Conservation (phyloP, 108 stramenopile genomes). For the Licmophora abbreviata region DNA sequence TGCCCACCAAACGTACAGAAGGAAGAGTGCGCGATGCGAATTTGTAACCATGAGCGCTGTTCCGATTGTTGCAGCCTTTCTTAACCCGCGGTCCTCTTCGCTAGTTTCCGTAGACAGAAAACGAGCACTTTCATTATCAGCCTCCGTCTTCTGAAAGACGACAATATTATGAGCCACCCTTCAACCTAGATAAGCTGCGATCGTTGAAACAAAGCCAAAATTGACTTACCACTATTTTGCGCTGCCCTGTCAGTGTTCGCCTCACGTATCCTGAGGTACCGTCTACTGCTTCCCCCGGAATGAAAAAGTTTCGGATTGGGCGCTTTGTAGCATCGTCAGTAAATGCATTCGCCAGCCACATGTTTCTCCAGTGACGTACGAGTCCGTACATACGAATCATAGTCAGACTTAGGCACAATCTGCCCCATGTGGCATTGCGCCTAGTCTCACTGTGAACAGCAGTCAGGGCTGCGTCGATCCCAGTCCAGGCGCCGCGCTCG, state of each 20-base stretch:
- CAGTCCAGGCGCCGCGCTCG: constrained; percentile 7
- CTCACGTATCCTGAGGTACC: too few relatives aligned
- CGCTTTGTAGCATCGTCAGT: too few relatives aligned
- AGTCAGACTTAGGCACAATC: constrained; percentile 31
- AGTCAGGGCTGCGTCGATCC: constrained; percentile 14
- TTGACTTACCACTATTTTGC: too few relatives aligned
- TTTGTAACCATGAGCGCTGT: constrained; percentile 73
- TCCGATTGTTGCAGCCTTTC: constrained; percentile 76
- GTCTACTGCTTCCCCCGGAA: too few relatives aligned
- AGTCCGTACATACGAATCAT: constrained; percentile 66
- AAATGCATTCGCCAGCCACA: constrained; percentile 65
- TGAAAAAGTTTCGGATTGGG: too few relatives aligned
- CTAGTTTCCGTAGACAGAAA: too few relatives aligned
- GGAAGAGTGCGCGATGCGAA: constrained; percentile 50
- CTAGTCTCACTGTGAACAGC: constrained; percentile 5
- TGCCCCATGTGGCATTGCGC: constrained; percentile 25
- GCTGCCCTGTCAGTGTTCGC: too few relatives aligned
- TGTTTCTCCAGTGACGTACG: constrained; percentile 75
- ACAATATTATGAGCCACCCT: too few relatives aligned
- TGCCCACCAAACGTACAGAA: constrained; percentile 39
- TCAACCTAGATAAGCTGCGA: too few relatives aligned
- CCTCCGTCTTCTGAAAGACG: too few relatives aligned
- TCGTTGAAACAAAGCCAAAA: too few relatives aligned
- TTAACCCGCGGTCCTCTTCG: constrained; percentile 44
- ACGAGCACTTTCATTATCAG: too few relatives aligned